Evolutionary conservation across 768 basidiomycete species (phyloP).

Genomic region (Boletus eberwhitei): DNA sequence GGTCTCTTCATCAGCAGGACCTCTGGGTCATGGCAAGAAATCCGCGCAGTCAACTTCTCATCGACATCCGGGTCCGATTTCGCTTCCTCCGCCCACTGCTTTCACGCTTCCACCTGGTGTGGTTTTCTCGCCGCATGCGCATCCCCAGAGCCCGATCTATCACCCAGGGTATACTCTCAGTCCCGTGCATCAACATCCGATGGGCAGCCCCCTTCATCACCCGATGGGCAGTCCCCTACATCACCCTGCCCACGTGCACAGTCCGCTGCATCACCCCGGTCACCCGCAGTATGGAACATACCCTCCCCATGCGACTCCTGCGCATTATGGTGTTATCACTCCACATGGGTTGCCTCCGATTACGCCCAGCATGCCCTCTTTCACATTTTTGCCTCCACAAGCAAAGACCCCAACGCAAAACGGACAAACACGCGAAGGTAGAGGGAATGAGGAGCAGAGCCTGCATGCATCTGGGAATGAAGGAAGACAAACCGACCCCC

Average conservation of each 20-base stretch:
- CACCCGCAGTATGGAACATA: slow-evolving; percentile 30
- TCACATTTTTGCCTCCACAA: slow-evolving; percentile 70
- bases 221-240: slow-evolving; percentile 32
- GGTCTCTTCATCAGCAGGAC: slow-evolving; percentile 5
- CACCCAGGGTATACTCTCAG: slow-evolving; percentile 34
- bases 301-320: slow-evolving; percentile 17
- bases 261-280: slow-evolving; percentile 29
- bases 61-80: slow-evolving; percentile 68
- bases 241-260: slow-evolving; percentile 32
- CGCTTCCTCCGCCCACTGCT: slow-evolving; percentile 57
- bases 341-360: slow-evolving; percentile 87
- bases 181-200: slow-evolving; percentile 26
- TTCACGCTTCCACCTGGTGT: slow-evolving; percentile 40
- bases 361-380: slow-evolving; percentile 97
- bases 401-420: slow-evolving; percentile 25
- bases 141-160: slow-evolving; percentile 39
- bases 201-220: slow-evolving; percentile 39
- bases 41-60: slow-evolving; percentile 31
- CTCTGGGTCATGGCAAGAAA: slow-evolving; percentile 17
- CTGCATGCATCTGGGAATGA: slow-evolving; percentile 3
- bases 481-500: slow-evolving; percentile 1
- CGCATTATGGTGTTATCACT: slow-evolving; percentile 46
- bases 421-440: slow-evolving; percentile 2
- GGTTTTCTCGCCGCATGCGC: slow-evolving; percentile 32
- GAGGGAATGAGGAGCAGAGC: neutral